phyloP scores from a whole-genome alignment of 2,329 filamentous ascomycete genomes.

The Ophiostoma montium region DNA sequence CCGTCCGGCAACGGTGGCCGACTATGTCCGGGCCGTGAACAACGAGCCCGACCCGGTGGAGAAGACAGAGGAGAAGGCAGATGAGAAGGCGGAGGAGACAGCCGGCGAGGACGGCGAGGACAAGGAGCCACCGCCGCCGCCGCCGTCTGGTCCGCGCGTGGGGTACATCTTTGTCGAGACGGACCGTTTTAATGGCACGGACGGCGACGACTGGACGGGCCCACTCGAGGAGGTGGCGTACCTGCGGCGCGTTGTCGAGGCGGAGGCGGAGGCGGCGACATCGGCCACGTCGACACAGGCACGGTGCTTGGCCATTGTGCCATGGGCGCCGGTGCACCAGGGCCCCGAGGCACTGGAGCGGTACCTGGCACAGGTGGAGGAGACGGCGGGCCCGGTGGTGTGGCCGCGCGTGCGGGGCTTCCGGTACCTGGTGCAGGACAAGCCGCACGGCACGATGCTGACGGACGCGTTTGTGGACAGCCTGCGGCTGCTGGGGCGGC shows the following conservation, averaged over 20 bases:
- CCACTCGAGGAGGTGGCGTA: constrained; percentile 61
- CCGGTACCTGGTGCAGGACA: constrained; percentile 70
- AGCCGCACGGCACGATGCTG: constrained; percentile 51
- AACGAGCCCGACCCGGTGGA: not conserved
- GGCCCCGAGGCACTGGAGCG: constrained; percentile 42
- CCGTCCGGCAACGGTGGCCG: constrained; percentile 46
- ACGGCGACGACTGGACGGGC: constrained; percentile 45
- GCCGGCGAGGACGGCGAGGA: too few species aligned
- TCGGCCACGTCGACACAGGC: constrained; percentile 28
- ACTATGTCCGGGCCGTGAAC: constrained; percentile 33
- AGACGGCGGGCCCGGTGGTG: constrained; percentile 45
- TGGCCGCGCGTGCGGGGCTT: constrained; percentile 65
- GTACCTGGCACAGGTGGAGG: constrained; percentile 50
- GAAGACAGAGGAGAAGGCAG: constrained; percentile 14
- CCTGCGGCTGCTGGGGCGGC: constrained; percentile 48
- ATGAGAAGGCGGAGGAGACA: constrained; percentile 20
- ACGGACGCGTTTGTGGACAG: constrained; percentile 48
- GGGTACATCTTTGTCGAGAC: constrained; percentile 78
- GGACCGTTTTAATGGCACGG: constrained; percentile 53
- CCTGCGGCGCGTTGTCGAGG: constrained; percentile 50
- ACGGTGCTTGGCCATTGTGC: constrained; percentile 55
- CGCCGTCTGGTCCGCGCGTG: constrained; percentile 27
- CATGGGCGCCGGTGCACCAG: constrained; percentile 73
- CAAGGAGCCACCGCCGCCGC: too few species aligned
- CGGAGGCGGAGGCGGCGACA: constrained; percentile 27